These are phyloP conservation scores for Agastache rugosa DNA, from an alignment of 257 asterid species.

Conservation along the genomic window DNA sequence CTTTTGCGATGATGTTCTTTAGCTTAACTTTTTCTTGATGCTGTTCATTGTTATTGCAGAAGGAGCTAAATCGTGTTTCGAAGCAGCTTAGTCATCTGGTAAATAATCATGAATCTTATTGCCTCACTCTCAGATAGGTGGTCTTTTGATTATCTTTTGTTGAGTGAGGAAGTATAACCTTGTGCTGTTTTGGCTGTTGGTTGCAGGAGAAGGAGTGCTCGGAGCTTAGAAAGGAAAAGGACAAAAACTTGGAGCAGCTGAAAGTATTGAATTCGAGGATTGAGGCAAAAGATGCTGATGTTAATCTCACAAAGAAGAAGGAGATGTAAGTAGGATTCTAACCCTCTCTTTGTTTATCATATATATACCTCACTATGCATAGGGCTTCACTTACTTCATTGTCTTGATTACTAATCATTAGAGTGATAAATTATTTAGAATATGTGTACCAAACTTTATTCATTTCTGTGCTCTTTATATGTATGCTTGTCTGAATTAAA, in stretches of 20 bases:
- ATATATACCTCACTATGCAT: slow-evolving; percentile 5
- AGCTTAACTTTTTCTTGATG: slow-evolving; percentile 1
- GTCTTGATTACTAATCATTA: not conserved
- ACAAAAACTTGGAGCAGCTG: slow-evolving; percentile 60
- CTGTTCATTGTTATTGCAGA: slow-evolving; percentile 50
- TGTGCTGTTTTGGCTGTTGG: slow-evolving; percentile 17
- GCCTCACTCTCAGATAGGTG: not conserved
- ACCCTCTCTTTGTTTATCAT: not conserved
- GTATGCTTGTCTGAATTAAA: too few relatives aligned
- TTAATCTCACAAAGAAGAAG: slow-evolving; percentile 39
- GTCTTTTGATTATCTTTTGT: slow-evolving; percentile 3
- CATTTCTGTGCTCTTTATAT: too few relatives aligned
- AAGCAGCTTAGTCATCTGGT: slow-evolving; percentile 67
- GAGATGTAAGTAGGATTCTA: slow-evolving; percentile 54
- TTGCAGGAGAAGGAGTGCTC: slow-evolving; percentile 76
- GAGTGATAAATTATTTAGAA: too few relatives aligned
- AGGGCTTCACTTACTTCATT: not conserved
- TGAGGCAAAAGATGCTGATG: slow-evolving; percentile 52
- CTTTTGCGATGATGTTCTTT: not conserved
- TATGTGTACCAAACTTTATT: too few relatives aligned
- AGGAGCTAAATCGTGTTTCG: slow-evolving; percentile 69
- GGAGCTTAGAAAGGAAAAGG: slow-evolving; percentile 59
- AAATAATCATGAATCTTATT: slow-evolving; percentile 29
- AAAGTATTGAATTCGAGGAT: slow-evolving; percentile 42
- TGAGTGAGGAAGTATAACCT: slow-evolving; percentile 19